These are phyloP conservation scores for Biscutella laevigata DNA, from an alignment of 441 rosid genomes.

Conservation along the genomic window DNA sequence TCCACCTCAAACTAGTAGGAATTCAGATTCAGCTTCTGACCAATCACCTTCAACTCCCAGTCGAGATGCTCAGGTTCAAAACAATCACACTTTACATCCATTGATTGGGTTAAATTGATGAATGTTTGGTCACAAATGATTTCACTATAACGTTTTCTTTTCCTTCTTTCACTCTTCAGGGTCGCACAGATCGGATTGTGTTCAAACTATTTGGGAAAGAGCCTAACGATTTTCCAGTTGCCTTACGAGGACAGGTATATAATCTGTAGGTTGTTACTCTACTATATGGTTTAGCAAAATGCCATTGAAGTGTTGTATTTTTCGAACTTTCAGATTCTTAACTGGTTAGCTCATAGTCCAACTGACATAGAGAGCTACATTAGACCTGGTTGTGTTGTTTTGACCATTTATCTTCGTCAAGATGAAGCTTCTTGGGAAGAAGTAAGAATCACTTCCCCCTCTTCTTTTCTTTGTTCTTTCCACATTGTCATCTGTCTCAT, in stretches of 20 bases:
- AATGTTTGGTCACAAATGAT: background rate
- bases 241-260: slow-evolving; percentile 75
- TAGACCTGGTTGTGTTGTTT: slow-evolving; percentile 84
- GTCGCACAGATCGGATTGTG: slow-evolving; percentile 79
- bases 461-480: background rate
- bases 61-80: slow-evolving; percentile 88
- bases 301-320: slow-evolving; percentile 3
- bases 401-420: slow-evolving; percentile 83
- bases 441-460: slow-evolving; percentile 36
- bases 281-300: slow-evolving; percentile 16
- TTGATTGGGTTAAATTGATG: too few relatives aligned
- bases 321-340: slow-evolving; percentile 58
- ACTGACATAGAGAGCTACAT: slow-evolving; percentile 97
- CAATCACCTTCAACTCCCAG: slow-evolving; percentile 90
- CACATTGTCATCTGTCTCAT: background rate
- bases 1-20: slow-evolving; percentile 85
- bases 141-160: background rate
- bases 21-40: slow-evolving; percentile 91
- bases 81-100: background rate
- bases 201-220: slow-evolving; percentile 89
- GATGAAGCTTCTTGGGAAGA: slow-evolving; percentile 82
- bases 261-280: background rate
- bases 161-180: slow-evolving; percentile 34
- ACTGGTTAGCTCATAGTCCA: slow-evolving; percentile 89
- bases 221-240: slow-evolving; percentile 78